Conservation (phyloP, 2,329 filamentous ascomycete species). For the Cercospora brassicicola region DNA sequence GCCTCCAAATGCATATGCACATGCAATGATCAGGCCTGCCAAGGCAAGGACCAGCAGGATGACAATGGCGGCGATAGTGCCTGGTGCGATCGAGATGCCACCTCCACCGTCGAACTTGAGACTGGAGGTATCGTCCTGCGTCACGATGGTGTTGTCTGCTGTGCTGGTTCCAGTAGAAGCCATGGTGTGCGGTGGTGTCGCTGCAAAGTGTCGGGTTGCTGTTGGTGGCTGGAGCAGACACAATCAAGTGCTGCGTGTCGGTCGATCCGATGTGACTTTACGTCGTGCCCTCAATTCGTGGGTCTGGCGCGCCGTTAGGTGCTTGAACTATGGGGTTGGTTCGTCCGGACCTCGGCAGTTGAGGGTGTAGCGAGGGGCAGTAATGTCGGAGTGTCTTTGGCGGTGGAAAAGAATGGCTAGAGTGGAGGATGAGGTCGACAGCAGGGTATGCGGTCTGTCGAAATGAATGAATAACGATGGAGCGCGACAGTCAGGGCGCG, state of each 20-base stretch:
- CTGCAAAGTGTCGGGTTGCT: neutral
- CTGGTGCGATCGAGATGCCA: slow-evolving; percentile 2
- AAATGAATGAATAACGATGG: neutral
- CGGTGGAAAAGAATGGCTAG: neutral
- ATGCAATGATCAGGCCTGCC: slow-evolving; percentile 8
- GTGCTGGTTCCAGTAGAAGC: slow-evolving; percentile 4
- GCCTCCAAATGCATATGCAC: slow-evolving; percentile 13
- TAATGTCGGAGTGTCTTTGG: neutral
- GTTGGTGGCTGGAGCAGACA: slow-evolving; percentile 1
- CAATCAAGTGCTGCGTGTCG: neutral
- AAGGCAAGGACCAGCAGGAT: slow-evolving; percentile 10
- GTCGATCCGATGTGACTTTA: neutral
- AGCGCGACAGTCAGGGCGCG: neutral
- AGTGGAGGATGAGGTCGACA: neutral
- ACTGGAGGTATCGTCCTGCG: slow-evolving; percentile 3
- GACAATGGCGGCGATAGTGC: slow-evolving; percentile 10
- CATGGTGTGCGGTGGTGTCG: neutral
- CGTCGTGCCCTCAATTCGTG: neutral
- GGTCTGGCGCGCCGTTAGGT: slow-evolving; percentile 10
- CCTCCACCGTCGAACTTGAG: slow-evolving; percentile 3
- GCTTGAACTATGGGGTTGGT: neutral
- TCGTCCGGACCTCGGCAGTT: slow-evolving; percentile 11
- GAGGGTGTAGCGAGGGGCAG: neutral
- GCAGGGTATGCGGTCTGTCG: neutral
- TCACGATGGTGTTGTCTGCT: neutral